Percentiles rank a stretch among this genome's conserved stretches.
These are phyloP conservation scores for Globisporangium uncinulatum DNA, from an alignment of 352 stramenopile genomes.

Conservation along the genomic window DNA sequence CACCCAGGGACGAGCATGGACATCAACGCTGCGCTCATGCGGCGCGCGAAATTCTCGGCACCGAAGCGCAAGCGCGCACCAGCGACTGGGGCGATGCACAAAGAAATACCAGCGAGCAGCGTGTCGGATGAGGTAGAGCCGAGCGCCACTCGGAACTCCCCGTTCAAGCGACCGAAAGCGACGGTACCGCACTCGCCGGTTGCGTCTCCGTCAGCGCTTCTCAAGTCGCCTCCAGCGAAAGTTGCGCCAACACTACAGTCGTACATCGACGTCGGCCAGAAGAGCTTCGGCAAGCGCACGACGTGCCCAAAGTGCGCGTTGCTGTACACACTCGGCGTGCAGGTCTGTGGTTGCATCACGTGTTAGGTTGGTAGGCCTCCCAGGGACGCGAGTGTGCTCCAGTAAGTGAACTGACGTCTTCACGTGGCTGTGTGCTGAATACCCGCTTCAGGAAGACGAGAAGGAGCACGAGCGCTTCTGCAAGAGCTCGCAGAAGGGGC, in stretches of 20 bases:
- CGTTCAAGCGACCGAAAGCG: slow-evolving; percentile 6
- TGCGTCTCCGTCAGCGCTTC: not conserved
- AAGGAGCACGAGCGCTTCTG: slow-evolving; percentile 66
- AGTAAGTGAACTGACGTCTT: not conserved
- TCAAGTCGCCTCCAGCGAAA: slow-evolving; percentile 11
- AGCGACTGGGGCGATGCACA: not conserved
- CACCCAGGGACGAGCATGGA: slow-evolving; percentile 28
- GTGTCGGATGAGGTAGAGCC: not conserved
- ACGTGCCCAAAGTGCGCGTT: slow-evolving; percentile 57
- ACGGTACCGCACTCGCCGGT: not conserved
- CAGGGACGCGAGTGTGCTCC: not conserved
- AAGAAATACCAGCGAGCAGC: slow-evolving; percentile 3
- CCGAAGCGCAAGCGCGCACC: slow-evolving; percentile 26
- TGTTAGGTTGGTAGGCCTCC: not conserved
- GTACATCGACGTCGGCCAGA: slow-evolving; percentile 76
- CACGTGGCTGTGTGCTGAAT: not conserved
- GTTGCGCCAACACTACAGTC: slow-evolving; percentile 29
- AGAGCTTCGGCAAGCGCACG: slow-evolving; percentile 53
- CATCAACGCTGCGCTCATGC: slow-evolving; percentile 46
- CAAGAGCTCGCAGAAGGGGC: slow-evolving; percentile 26
- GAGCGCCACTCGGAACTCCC: slow-evolving; percentile 5
- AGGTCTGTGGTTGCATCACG: slow-evolving; percentile 18
- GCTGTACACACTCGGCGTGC: slow-evolving; percentile 66
- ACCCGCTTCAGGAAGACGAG: slow-evolving; percentile 49
- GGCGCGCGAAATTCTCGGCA: slow-evolving; percentile 23